Evolutionary conservation across 306 rosid species (phyloP), one percentile per base, ranked within the genome.

Genomic region (Glycine latifolia): DNA sequence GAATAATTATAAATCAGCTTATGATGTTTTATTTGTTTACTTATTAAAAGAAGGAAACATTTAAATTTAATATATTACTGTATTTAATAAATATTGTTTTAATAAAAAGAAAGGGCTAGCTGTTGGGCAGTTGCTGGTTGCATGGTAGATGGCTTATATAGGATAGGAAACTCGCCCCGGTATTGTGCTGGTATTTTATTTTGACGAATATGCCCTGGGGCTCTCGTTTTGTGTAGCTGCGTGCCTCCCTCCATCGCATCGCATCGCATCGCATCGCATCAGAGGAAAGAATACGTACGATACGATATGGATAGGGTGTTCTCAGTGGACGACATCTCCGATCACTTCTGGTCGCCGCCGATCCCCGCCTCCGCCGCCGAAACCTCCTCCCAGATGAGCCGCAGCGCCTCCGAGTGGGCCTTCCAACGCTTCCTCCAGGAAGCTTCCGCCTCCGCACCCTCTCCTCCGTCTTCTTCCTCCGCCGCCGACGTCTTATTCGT

Each of bases 351-450:
- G 98, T 76, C 89, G 5, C 85, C 91, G 11, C 9, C 82, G 54
- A 65, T 76, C 16, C 68, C 85, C 16, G 33, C 12, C 75, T 41
- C 68, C 63, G 20, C 58, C 69, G 37, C 2, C 6, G 78, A 70
- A 3, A 3, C 41, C 4, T 11, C 85, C 7, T 88, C 90, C 8
- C 85, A 85, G 15, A 87, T 95, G 97, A 93, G 86, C 76, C 89
- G 99, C 35, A 90, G 97, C 82, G 82, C 91, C 9, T 95, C 98
- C 5, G 99, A 93, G 79, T 95, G 98, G 98, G 96, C 99, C 61
- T 91, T 95, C 80, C 97, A 93, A 84, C 85, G 88, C 12, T 95
- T 91, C 75, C 76, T 95, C 41, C 91, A 90, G 66, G 93, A 90
- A 76, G 87, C 90, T n/a, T 86, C 52, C 54, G 54, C 54, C 54